Evolutionary conservation across 108 stramenopile species (phyloP).

Genomic region (Fragilariopsis cylindrus): DNA sequence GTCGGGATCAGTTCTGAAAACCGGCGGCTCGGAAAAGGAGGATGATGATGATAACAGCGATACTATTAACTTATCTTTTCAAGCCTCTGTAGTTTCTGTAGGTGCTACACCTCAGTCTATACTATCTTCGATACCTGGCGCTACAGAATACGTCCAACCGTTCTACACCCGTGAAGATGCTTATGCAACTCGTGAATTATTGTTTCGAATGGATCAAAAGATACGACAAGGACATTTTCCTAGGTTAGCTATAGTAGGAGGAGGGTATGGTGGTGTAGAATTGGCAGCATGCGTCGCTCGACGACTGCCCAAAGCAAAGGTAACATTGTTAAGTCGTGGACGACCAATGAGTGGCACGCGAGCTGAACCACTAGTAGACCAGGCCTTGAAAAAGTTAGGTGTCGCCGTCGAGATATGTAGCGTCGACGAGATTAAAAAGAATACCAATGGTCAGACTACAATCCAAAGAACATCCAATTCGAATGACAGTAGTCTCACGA

Average conservation of each 20-base stretch:
- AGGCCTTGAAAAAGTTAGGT: slow-evolving; percentile 26
- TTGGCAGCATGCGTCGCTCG: slow-evolving; percentile 58
- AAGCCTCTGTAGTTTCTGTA: slow-evolving; percentile 77
- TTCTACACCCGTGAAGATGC: slow-evolving; percentile 83
- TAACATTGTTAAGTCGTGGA: slow-evolving; percentile 28
- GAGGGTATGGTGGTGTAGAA: slow-evolving; percentile 86
- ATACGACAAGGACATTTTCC: slow-evolving; percentile 17
- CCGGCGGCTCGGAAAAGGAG: slow-evolving; percentile 8
- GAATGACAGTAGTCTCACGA: neutral
- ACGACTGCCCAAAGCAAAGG: slow-evolving; percentile 16
- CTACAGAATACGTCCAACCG: slow-evolving; percentile 63
- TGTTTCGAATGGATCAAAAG: slow-evolving; percentile 47
- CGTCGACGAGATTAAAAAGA: slow-evolving; percentile 16
- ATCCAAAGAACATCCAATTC: slow-evolving; percentile 11
- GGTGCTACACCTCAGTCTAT: slow-evolving; percentile 62
- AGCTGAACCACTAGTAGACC: slow-evolving; percentile 32
- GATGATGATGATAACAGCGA: slow-evolving; percentile 10
- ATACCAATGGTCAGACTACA: neutral
- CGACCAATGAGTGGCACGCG: slow-evolving; percentile 37
- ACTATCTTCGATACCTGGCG: slow-evolving; percentile 58
- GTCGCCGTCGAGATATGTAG: slow-evolving; percentile 17
- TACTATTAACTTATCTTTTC: slow-evolving; percentile 34
- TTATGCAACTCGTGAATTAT: slow-evolving; percentile 50
- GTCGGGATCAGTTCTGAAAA: neutral
- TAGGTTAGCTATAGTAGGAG: slow-evolving; percentile 72